Conservation (phyloP, 2,329 filamentous ascomycete species). For the Curvularia eragrostidis region DNA sequence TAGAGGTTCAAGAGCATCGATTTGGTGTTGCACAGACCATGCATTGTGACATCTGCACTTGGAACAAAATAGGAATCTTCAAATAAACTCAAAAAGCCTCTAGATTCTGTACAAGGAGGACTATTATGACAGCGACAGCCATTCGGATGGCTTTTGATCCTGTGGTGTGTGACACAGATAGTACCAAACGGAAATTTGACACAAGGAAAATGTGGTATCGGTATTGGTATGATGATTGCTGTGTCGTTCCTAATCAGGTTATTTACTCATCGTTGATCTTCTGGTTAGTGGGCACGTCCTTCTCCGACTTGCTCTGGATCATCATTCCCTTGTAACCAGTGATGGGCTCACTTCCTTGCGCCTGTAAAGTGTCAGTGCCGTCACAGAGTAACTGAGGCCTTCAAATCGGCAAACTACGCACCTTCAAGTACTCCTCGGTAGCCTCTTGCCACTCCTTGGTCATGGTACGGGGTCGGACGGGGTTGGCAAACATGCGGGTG, state of each 20-base stretch:
- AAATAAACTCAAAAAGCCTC: slow-evolving; percentile 41
- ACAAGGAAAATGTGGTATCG: slow-evolving; percentile 46
- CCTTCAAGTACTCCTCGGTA: slow-evolving; percentile 91
- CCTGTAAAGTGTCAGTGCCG: slow-evolving; percentile 35
- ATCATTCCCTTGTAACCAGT: slow-evolving; percentile 51
- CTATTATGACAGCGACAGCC: slow-evolving; percentile 47
- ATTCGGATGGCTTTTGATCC: slow-evolving; percentile 35
- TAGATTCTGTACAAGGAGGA: slow-evolving; percentile 49
- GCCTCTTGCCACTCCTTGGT: slow-evolving; percentile 97
- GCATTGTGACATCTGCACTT: slow-evolving; percentile 24
- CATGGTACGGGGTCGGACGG: slow-evolving; percentile 79
- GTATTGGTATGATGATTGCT: slow-evolving; percentile 40
- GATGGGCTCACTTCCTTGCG: slow-evolving; percentile 49
- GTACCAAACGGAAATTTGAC: slow-evolving; percentile 47
- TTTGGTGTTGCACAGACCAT: slow-evolving; percentile 31
- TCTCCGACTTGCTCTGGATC: slow-evolving; percentile 49
- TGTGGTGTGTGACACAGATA: slow-evolving; percentile 45
- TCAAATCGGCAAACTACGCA: slow-evolving; percentile 55
- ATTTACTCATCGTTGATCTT: slow-evolving; percentile 46
- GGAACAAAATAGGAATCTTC: slow-evolving; percentile 25
- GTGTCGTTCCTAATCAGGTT: slow-evolving; percentile 27
- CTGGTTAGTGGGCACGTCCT: slow-evolving; percentile 32
- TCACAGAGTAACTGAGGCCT: slow-evolving; percentile 1
- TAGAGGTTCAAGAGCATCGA: slow-evolving; percentile 15
- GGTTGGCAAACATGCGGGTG: slow-evolving; percentile 73